Evolutionary conservation across 2,329 filamentous ascomycete genomes (phyloP).

Genomic region (Aspergillus uvarum): DNA sequence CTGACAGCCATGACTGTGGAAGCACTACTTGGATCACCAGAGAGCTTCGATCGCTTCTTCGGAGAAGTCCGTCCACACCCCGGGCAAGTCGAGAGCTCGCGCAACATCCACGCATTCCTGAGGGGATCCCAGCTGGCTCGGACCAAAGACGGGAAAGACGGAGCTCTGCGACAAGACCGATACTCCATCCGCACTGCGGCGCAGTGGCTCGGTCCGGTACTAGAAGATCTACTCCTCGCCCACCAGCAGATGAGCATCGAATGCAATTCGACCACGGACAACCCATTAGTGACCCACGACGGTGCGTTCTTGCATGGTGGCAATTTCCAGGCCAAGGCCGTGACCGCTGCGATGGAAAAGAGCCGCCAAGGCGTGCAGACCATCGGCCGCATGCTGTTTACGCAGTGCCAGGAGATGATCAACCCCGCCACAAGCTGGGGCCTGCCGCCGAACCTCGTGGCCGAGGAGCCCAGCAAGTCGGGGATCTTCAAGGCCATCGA

Average conservation of each 20-base stretch:
- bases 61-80: conserved; percentile 56
- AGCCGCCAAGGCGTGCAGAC: conserved; percentile 49
- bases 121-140: conserved; percentile 43
- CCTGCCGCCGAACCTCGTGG: conserved; percentile 60
- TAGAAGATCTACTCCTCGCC: conserved; percentile 62
- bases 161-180: conserved; percentile 52
- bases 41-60: conserved; percentile 59
- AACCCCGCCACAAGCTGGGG: conserved; percentile 58
- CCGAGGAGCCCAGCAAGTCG: conserved; percentile 1
- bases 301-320: conserved; percentile 58
- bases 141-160: not conserved
- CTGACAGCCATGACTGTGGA: conserved; percentile 63
- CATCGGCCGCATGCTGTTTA: conserved; percentile 61
- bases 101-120: conserved; percentile 54
- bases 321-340: conserved; percentile 64
- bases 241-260: conserved; percentile 58
- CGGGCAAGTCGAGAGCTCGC: conserved; percentile 57
- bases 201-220: conserved; percentile 66
- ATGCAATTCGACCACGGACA: conserved; percentile 2
- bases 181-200: conserved; percentile 63
- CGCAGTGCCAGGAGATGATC: conserved; percentile 62
- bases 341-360: conserved; percentile 67
- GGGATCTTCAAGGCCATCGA: conserved; percentile 3
- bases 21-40: conserved; percentile 54
- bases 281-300: conserved; percentile 1